Percentiles rank a stretch among this genome's conserved stretches.
Evolutionary conservation across 1,284 basidiomycete species (phyloP).

Genomic region (Pyrrhoderma noxium): DNA sequence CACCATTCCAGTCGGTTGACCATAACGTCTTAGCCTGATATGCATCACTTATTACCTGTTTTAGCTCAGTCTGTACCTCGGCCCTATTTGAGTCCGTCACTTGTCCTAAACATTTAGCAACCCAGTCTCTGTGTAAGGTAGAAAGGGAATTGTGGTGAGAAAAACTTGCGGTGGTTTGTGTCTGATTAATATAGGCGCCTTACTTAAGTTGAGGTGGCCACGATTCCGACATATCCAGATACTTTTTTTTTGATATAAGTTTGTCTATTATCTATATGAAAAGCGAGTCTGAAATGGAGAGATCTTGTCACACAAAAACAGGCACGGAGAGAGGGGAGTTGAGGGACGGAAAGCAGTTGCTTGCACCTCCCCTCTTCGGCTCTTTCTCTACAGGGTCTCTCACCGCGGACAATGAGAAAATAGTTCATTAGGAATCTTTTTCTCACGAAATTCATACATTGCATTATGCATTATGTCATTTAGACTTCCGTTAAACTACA

Average conservation of each 20-base stretch:
- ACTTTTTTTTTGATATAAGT: background rate
- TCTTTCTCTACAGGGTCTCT: too few relatives aligned
- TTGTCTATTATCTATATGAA: background rate
- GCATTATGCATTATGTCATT: too few relatives aligned
- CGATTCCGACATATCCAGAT: constrained; percentile 39
- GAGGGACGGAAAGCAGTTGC: too few relatives aligned
- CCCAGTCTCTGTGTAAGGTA: constrained; percentile 67
- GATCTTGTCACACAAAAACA: background rate
- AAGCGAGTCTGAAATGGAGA: constrained; percentile 1
- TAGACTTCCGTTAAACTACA: too few relatives aligned
- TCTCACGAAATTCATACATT: too few relatives aligned
- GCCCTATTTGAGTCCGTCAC: constrained; percentile 70
- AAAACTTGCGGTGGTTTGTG: background rate
- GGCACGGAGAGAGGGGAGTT: too few relatives aligned
- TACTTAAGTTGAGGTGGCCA: constrained; percentile 62
- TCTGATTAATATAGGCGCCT: too few relatives aligned
- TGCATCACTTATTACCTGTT: constrained; percentile 81
- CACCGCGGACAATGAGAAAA: too few relatives aligned
- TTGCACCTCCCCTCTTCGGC: too few relatives aligned
- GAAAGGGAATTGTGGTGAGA: constrained; percentile 15
- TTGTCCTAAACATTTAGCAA: constrained; percentile 72
- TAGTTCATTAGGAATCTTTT: too few relatives aligned
- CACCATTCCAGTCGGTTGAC: constrained; percentile 81
- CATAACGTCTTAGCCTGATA: constrained; percentile 73
- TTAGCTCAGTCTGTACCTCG: constrained; percentile 74